Base-by-base conservation (phyloP, 768 basidiomycete species). In the Termitomyces sp. region DNA sequence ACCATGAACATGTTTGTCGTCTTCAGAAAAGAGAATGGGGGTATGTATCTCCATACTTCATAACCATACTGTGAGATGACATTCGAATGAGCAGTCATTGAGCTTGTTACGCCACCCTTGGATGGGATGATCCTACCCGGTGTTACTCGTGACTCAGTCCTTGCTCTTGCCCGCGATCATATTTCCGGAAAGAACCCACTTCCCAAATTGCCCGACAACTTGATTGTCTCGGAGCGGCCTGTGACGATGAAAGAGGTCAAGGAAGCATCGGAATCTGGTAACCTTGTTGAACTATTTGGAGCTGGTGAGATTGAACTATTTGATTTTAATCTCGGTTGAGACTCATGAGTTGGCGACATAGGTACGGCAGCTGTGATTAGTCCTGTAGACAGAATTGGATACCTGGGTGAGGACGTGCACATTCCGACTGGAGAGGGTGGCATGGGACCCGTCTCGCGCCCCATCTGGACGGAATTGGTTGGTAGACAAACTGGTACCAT, bases 81-180 rank as follows among this genome's bases (percentile, higher is more conserved):
- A 69, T 78, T 38, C 36, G 38, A 9, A 42, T 42, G 40, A 12
- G 0, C 66, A 91, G 89, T 78, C n/a, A 72, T 85, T 61, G 94
- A 98, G 71, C 80, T 97, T 57, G 80, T 93, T 64, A 97, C 96
- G 1, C 92, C 96, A 2, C 90, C 93, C 15, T 77, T 97, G 62
- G 93, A 91, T 70, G 94, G 95, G 54, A 90, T 92, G 75, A 93
- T 98, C 68, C 84, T 98, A 2, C 94, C 95, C 2, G 94, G 96
- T 49, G 86, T 98, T 28, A 97, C 95, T 7, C 87, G 96, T 63
- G 90, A 91, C 68, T 94, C 92, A 32, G 87, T 92, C 46, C 82
- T 97, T 42, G 68, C 79, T 0, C 87, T 98, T 48, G 83, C 85
- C 4, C 76, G 84, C 16, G 87, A 85, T 9, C 91, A 92, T 64